Percentiles rank a stretch among this genome's conserved stretches.
phyloP scores from a whole-genome alignment of 129 eudicot genomes.

The Dittrichia graveolens region DNA sequence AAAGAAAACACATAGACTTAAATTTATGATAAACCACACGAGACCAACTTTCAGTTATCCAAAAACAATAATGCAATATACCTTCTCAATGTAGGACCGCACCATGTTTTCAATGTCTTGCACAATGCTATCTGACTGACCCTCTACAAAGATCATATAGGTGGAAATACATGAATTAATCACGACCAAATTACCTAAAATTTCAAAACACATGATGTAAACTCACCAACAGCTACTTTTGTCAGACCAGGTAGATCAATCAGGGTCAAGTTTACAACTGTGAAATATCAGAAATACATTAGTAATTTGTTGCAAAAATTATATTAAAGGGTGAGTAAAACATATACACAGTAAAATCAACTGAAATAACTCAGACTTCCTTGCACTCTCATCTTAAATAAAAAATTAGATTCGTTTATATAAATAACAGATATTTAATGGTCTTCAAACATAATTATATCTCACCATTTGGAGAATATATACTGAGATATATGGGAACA shows the following conservation, averaged over 20 bases:
- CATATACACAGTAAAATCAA: too few relatives aligned
- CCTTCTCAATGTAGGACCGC: conserved; percentile 92
- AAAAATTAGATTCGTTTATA: too few relatives aligned
- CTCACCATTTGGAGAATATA: conserved; percentile 94
- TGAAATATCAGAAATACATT: conserved; percentile 34
- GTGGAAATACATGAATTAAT: conserved; percentile 2
- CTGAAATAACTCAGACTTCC: too few relatives aligned
- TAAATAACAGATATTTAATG: background rate
- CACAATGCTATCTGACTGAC: conserved; percentile 84
- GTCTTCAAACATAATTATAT: conserved; percentile 19
- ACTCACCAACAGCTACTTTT: conserved; percentile 97
- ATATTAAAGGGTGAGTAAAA: too few relatives aligned
- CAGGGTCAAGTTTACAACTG: conserved; percentile 96
- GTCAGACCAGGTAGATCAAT: conserved; percentile 98
- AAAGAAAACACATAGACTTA: conserved; percentile 18
- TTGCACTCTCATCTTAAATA: too few relatives aligned
- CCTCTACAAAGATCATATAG: conserved; percentile 49
- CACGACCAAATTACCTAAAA: background rate
- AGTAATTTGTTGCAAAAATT: conserved; percentile 14
- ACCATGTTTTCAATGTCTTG: conserved; percentile 92
- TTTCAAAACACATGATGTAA: conserved; percentile 14
- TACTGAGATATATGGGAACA: conserved; percentile 96
- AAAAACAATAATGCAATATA: conserved; percentile 27
- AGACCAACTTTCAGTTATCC: background rate
- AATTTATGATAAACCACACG: conserved; percentile 12